phyloP scores from a whole-genome alignment of 176 grass and related monocot species.

The Phyllostachys edulis region DNA sequence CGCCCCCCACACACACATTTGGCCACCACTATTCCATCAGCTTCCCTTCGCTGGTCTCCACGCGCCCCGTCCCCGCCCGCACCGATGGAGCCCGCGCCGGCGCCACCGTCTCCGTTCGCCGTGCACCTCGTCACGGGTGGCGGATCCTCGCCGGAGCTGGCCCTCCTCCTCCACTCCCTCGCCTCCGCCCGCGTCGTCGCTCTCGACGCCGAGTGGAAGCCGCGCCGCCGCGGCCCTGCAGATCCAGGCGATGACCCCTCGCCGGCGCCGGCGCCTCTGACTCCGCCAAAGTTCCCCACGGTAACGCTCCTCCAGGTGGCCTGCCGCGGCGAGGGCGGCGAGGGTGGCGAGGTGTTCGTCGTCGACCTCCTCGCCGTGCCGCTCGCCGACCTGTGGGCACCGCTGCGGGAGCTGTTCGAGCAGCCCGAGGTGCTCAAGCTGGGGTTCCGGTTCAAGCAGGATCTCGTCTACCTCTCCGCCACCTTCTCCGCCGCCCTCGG shows the following conservation, averaged over 20 bases:
- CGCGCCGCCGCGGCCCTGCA: constrained; percentile 37
- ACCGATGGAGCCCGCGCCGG: constrained; percentile 25
- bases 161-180: constrained; percentile 50
- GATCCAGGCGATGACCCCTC: constrained; percentile 1
- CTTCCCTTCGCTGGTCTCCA: too few species aligned
- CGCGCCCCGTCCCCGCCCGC: neutral
- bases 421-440: constrained; percentile 59
- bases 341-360: constrained; percentile 56
- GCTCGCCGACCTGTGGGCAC: constrained; percentile 57
- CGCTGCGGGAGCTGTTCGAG: constrained; percentile 72
- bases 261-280: neutral
- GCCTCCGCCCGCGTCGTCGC: constrained; percentile 43
- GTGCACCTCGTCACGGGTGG: constrained; percentile 36
- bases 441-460: constrained; percentile 93
- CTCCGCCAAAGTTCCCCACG: constrained; percentile 43
- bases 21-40: too few species aligned
- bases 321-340: constrained; percentile 34
- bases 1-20: too few species aligned
- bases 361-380: constrained; percentile 76
- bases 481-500: constrained; percentile 74
- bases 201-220: constrained; percentile 97
- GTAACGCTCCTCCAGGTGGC: constrained; percentile 82
- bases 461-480: constrained; percentile 75
- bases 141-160: constrained; percentile 44
- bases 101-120: neutral